Base-by-base conservation (phyloP, 345 rosid species). In the Populus ilicifolia region DNA sequence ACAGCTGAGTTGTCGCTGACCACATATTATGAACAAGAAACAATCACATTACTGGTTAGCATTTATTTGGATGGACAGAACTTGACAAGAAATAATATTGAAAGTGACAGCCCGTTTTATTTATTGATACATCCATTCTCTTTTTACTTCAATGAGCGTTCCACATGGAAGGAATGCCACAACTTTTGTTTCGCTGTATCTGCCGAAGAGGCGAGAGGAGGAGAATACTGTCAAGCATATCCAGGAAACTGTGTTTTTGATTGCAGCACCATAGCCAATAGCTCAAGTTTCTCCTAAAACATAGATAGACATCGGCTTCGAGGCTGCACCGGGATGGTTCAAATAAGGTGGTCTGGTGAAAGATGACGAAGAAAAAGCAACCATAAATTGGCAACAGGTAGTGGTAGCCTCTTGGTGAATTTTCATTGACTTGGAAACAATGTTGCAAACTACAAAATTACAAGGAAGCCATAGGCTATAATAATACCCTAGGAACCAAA, bases 401-500 rank as follows among this genome's bases (percentile, higher is more conserved):
- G 17, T n/a, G 5, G 36, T 23, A 50, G 74, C 69, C 59, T 65
- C 72, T 56, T 68, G 80, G 29, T 25, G 17, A 77, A 64, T 79
- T 79, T 70, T 75, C 77, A 48, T 71, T 18, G 17, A 21, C 41
- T 56, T 21, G 8, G 73, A 77, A 75, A 21, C 70, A 77, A 46
- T 71, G 74, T 70, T 72, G 74, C 67, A 79, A 50, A 71, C 70
- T 30, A 35, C 69, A 74, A 84, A 69, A 65, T 74, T 81, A 75
- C 82, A 80, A 46, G 75, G 75, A 71, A 74, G 61, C 44, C 54
- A 56, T 21, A 13, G 72, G 59, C 77, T 17, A 41, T 41, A 6
- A 44, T 33, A 73, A 63, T 8, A 73, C 41, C 67, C 74, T 80
- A 80, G 62, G 69, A 79, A 82, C 82, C 75, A 84, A 84, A 85